phyloP scores from a whole-genome alignment of 495 filamentous ascomycete species.

The Podospora conica region DNA sequence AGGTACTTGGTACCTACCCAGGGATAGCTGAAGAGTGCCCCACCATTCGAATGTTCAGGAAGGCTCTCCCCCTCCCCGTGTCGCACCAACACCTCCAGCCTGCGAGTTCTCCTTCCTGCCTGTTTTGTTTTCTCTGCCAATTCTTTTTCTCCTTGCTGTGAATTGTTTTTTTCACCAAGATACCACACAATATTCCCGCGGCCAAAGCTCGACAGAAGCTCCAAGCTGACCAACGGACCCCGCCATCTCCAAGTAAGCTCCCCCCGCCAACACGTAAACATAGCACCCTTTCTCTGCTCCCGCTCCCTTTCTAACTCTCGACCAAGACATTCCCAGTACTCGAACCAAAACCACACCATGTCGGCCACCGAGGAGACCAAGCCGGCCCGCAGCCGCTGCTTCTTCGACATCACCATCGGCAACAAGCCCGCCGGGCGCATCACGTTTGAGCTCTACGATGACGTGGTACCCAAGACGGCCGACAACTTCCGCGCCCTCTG shows the following conservation, averaged over 20 bases:
- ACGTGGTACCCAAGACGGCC: slow-evolving; percentile 89
- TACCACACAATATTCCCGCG: neutral
- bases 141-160: neutral
- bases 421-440: slow-evolving; percentile 64
- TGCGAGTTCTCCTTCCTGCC: no score
- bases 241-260: neutral
- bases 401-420: slow-evolving; percentile 83
- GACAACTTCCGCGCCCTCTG: slow-evolving; percentile 96
- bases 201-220: neutral
- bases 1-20: neutral
- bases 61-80: slow-evolving; percentile 14
- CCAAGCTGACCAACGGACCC: neutral
- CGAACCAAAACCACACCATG: slow-evolving; percentile 22
- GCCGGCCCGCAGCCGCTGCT: slow-evolving; percentile 62
- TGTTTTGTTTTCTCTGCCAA: neutral
- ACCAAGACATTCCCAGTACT: neutral
- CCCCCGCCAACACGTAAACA: neutral
- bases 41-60: slow-evolving; percentile 32
- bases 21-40: slow-evolving; percentile 15
- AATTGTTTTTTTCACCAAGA: neutral
- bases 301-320: neutral
- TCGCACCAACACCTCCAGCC: neutral
- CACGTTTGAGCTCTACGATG: slow-evolving; percentile 78
- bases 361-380: slow-evolving; percentile 31
- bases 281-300: neutral